phyloP scores from a whole-genome alignment of 1,284 basidiomycete species.

The Coriolopsis trogii region DNA sequence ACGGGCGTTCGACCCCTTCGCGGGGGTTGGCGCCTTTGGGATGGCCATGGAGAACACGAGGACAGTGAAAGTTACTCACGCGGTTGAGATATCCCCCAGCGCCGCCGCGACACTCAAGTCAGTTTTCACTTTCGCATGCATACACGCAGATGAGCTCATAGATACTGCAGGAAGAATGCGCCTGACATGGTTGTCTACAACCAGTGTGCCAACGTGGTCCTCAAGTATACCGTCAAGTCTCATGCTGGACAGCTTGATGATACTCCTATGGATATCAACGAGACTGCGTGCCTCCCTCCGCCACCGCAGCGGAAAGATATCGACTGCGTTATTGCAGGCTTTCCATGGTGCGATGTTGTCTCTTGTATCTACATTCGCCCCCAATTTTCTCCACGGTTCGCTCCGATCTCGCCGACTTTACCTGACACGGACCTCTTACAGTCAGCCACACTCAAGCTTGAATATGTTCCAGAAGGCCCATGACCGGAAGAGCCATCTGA shows the following conservation, averaged over 20 bases:
- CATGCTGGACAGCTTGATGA: constrained; percentile 40
- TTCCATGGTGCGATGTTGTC: constrained; percentile 61
- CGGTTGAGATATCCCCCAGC: constrained; percentile 70
- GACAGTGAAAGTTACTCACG: constrained; percentile 60
- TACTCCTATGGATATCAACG: constrained; percentile 39
- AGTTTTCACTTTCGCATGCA: not conserved
- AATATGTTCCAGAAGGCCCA: constrained; percentile 42
- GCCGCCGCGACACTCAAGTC: constrained; percentile 67
- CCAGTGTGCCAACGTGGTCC: constrained; percentile 63
- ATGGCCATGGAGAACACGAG: constrained; percentile 54
- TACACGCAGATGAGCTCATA: not conserved
- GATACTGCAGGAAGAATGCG: constrained; percentile 45
- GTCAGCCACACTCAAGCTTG: constrained; percentile 42
- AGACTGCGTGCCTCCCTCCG: constrained; percentile 38
- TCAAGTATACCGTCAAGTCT: constrained; percentile 55
- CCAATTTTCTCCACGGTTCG: not conserved
- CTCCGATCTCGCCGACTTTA: not conserved
- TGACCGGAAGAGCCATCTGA: constrained; percentile 50
- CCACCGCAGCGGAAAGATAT: constrained; percentile 54
- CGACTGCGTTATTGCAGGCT: constrained; percentile 65
- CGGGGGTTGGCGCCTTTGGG: constrained; percentile 66
- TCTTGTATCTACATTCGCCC: not conserved
- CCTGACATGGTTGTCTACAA: constrained; percentile 49
- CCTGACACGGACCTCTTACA: constrained; percentile 8
- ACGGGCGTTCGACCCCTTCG: constrained; percentile 63